A percentile compares a stretch with the other conserved stretches of the same genome.
Evolutionary conservation across 2,329 filamentous ascomycete genomes (phyloP).

Genomic region (Phialocephala sp.): DNA sequence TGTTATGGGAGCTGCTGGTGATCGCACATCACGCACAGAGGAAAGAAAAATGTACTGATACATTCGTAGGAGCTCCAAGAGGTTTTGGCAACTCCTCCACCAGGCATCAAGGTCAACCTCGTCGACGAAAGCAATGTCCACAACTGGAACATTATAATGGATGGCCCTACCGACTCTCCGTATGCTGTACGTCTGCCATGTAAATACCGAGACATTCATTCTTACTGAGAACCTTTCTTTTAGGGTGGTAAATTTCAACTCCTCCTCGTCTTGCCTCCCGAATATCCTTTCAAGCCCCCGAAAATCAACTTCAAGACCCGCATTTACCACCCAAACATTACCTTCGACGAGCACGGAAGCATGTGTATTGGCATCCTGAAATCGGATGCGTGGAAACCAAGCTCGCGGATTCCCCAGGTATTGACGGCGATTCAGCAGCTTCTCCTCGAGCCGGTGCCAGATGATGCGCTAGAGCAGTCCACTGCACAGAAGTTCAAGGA

Average conservation of each 20-base stretch:
- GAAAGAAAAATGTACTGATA: slow-evolving; percentile 14
- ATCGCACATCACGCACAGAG: background rate
- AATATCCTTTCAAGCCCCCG: slow-evolving; percentile 78
- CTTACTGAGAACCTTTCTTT: slow-evolving; percentile 1
- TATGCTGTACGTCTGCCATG: slow-evolving; percentile 60
- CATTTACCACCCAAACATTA: slow-evolving; percentile 79
- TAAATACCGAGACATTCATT: background rate
- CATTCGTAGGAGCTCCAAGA: slow-evolving; percentile 63
- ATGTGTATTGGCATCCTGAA: slow-evolving; percentile 78
- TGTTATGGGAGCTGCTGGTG: background rate
- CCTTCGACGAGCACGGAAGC: slow-evolving; percentile 73
- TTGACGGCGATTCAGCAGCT: slow-evolving; percentile 69
- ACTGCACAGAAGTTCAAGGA: slow-evolving; percentile 74
- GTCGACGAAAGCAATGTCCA: slow-evolving; percentile 69
- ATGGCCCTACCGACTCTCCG: slow-evolving; percentile 67
- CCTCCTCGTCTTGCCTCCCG: slow-evolving; percentile 67
- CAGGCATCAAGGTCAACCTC: slow-evolving; percentile 61
- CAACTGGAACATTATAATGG: slow-evolving; percentile 71
- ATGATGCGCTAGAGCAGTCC: slow-evolving; percentile 72
- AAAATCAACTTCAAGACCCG: slow-evolving; percentile 73
- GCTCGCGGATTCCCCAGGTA: slow-evolving; percentile 69
- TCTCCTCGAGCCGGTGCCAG: slow-evolving; percentile 69
- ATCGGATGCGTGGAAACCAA: slow-evolving; percentile 75
- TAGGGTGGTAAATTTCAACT: slow-evolving; percentile 70
- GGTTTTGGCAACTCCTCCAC: slow-evolving; percentile 58